phyloP scores from a whole-genome alignment of 1,139 yeast species.

The Yamadazyma dushanensis region DNA sequence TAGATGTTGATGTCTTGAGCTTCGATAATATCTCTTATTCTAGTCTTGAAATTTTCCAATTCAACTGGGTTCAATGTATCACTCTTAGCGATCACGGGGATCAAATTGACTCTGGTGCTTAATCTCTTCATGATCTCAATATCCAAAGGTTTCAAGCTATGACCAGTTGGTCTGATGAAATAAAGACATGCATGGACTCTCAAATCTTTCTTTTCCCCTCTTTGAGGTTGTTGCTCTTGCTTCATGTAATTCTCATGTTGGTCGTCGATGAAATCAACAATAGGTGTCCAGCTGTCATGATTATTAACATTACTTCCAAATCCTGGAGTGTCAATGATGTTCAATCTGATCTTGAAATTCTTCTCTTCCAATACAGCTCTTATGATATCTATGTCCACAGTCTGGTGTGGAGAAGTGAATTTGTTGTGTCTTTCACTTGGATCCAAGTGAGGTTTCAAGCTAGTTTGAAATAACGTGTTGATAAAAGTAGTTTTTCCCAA shows the following conservation, averaged over 20 bases:
- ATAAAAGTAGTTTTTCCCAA: slow-evolving; percentile 92
- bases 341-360: slow-evolving; percentile 80
- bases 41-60: slow-evolving; percentile 74
- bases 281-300: slow-evolving; percentile 89
- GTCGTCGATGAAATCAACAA: slow-evolving; percentile 91
- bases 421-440: slow-evolving; percentile 66
- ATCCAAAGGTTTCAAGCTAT: slow-evolving; percentile 89
- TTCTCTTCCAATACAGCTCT: slow-evolving; percentile 93
- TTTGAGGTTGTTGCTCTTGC: slow-evolving; percentile 93
- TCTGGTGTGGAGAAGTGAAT: slow-evolving; percentile 67
- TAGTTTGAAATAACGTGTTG: slow-evolving; percentile 84
- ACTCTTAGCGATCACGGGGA: slow-evolving; percentile 93
- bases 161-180: slow-evolving; percentile 96
- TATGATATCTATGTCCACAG: slow-evolving; percentile 87
- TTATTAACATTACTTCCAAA: slow-evolving; percentile 96
- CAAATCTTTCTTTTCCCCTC: slow-evolving; percentile 70
- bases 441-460: slow-evolving; percentile 64
- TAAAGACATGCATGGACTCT: slow-evolving; percentile 95
- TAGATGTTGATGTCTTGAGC: slow-evolving; percentile 90
- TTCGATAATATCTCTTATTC: slow-evolving; percentile 87
- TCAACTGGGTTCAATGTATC: slow-evolving; percentile 88
- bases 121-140: slow-evolving; percentile 90
- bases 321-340: slow-evolving; percentile 95
- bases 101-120: slow-evolving; percentile 84
- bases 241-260: slow-evolving; percentile 94